Conservation (phyloP, 768 basidiomycete species). For the Pleurotus platypus region DNA sequence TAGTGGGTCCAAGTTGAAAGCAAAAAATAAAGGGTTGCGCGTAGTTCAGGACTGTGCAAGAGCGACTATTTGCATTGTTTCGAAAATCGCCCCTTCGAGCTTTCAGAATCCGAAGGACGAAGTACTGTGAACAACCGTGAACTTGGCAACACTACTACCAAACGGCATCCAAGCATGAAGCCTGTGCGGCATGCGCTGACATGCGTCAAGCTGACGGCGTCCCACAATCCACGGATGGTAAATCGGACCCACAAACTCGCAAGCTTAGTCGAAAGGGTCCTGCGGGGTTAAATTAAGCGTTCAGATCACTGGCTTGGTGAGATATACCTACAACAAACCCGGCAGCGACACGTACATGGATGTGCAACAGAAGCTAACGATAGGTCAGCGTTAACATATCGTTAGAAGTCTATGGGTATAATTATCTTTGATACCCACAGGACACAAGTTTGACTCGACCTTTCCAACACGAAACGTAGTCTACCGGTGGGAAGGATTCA, state of each 20-base stretch:
- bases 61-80: too few relatives aligned
- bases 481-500: slow-evolving; percentile 2
- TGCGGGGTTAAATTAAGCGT: too few relatives aligned
- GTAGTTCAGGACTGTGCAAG: neutral
- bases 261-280: neutral
- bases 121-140: too few relatives aligned
- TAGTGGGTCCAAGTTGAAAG: slow-evolving; percentile 2
- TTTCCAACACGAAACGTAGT: neutral
- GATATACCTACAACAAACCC: too few relatives aligned
- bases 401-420: neutral
- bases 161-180: too few relatives aligned
- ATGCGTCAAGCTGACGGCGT: too few relatives aligned
- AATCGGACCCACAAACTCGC: neutral
- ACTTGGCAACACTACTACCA: too few relatives aligned
- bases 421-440: slow-evolving; percentile 1
- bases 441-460: neutral
- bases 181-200: too few relatives aligned
- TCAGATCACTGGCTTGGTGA: too few relatives aligned
- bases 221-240: neutral
- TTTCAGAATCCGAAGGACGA: too few relatives aligned
- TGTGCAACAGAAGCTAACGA: neutral
- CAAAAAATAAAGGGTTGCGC: slow-evolving; percentile 1
- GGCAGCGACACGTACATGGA: too few relatives aligned
- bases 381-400: neutral
- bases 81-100: too few relatives aligned